Percentiles rank a stretch among this genome's conserved stretches.
These are phyloP conservation scores for Entomortierella chlamydospora DNA, from an alignment of 192 early-diverging fungal species.

Conservation along the genomic window DNA sequence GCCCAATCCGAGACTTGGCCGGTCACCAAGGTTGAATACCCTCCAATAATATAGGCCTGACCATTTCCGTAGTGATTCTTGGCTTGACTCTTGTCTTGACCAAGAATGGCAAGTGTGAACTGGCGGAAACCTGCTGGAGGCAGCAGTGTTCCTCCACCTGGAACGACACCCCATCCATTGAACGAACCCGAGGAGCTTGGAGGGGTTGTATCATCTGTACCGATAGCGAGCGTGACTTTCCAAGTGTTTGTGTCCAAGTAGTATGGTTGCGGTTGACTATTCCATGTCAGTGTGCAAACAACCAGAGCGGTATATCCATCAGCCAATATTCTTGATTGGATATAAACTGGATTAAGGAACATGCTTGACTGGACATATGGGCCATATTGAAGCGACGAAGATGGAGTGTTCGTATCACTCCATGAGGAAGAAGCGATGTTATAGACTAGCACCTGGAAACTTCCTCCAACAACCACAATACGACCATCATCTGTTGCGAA, in stretches of 20 bases:
- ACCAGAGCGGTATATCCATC: constrained; percentile 44
- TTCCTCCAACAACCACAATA: constrained; percentile 44
- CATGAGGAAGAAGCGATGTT: constrained; percentile 18
- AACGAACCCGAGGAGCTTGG: constrained; percentile 3
- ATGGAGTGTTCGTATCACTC: constrained; percentile 1
- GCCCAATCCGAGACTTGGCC: constrained; percentile 39
- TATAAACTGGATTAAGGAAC: constrained; percentile 43
- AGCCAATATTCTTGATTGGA: constrained; percentile 38
- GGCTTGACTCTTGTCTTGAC: constrained; percentile 19
- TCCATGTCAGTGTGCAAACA: constrained; percentile 50
- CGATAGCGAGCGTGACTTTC: constrained; percentile 39
- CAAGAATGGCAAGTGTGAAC: constrained; percentile 33
- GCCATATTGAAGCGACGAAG: constrained; percentile 14
- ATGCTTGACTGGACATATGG: constrained; percentile 16
- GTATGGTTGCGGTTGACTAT: constrained; percentile 48
- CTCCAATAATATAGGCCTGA: constrained; percentile 35
- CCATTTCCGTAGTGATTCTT: constrained; percentile 31
- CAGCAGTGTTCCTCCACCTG: constrained; percentile 13
- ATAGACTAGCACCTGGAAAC: constrained; percentile 24
- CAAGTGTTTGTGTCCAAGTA: constrained; percentile 43
- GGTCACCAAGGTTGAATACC: constrained; percentile 38
- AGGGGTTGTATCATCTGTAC: constrained; percentile 35
- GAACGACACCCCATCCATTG: constrained; percentile 42
- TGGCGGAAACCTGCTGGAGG: constrained; percentile 46
- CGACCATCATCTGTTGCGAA: constrained; percentile 48